Evolutionary conservation across 179 eudicot species (phyloP), one percentile per base, ranked within the genome.

Genomic region (Kewa caespitosa): DNA sequence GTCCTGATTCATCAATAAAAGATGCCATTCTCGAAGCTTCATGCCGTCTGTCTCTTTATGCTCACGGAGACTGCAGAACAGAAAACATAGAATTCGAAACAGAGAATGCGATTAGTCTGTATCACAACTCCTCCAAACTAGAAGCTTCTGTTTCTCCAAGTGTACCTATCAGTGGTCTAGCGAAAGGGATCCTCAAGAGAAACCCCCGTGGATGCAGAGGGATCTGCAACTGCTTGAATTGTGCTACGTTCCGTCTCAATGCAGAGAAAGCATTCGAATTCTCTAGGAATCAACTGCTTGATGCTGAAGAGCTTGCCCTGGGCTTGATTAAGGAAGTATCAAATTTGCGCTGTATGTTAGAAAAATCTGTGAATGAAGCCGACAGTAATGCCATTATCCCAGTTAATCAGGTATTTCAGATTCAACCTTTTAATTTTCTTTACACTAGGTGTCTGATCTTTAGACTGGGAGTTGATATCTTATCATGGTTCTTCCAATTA

Each of bases 151-250:
- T 72, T 65, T 73, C 85, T 66, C 57, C 83, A 6, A 65, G 39
- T 59, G 55, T 5, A 61, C 76, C 33, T 55, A 59, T 20, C 33
- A 77, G 32, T 63, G 69, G 79, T 67, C 60, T 42, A 50, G 66
- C 78, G 13, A 90, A 80, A 41, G 93, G 97, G 25, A 92, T 92
- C 77, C 79, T 90, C 25, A 92, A 85, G 86, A 90, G 80, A 79
- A 90, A 85, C 82, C 93, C 92, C 31, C 76, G 84, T 60, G 96
- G 96, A 37, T 92, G 97, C 77, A 83, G 93, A 77, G 97, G 93
- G 50, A 78, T 89, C 30, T 90, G 96, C 81, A 74, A 74, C 67
- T 92, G 97, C 84, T 84, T 90, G 83, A 70, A 80, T 28, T 92
- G 97, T 80, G 66, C 89, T 71, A 85, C 96, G 13, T 92, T 88